Percentiles rank a stretch among this genome's conserved stretches.
These are phyloP conservation scores for Rhodofomes roseus DNA, from an alignment of 1,284 basidiomycete species.

Conservation along the genomic window DNA sequence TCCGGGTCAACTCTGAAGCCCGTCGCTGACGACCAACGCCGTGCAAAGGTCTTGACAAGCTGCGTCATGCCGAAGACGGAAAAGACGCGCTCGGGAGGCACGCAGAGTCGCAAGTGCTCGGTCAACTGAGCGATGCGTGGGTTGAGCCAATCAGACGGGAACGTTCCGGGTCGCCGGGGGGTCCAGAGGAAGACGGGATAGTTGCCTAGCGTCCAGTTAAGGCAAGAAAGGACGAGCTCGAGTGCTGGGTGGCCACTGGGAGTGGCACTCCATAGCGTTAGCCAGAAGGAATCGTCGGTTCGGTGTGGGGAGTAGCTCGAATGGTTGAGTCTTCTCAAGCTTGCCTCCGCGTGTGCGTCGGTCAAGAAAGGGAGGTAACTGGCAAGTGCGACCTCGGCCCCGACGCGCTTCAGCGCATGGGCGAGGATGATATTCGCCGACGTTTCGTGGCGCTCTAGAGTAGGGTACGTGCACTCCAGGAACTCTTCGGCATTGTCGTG, in stretches of 20 bases:
- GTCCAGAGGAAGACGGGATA: constrained; percentile 54
- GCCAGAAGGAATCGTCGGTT: constrained; percentile 38
- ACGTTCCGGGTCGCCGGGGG: constrained; percentile 24
- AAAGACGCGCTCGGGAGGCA: constrained; percentile 42
- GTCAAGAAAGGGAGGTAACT: constrained; percentile 35
- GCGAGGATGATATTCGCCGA: constrained; percentile 52
- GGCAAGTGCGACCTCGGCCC: constrained; percentile 34
- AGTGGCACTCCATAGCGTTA: constrained; percentile 44
- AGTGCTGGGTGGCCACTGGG: constrained; percentile 31
- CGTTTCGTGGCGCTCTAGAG: constrained; percentile 39
- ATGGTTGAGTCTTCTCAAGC: constrained; percentile 18
- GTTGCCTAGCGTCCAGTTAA: constrained; percentile 39
- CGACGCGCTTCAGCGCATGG: constrained; percentile 43
- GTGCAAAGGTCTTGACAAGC: constrained; percentile 36
- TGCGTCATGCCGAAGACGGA: constrained; percentile 40
- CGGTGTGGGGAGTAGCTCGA: constrained; percentile 18
- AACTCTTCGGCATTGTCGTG: constrained; percentile 41
- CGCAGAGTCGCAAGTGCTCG: constrained; percentile 33
- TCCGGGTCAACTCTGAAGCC: constrained; percentile 30
- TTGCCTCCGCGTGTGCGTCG: constrained; percentile 30
- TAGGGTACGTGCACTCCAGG: constrained; percentile 39
- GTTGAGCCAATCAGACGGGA: constrained; percentile 32
- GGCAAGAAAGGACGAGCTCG: constrained; percentile 47
- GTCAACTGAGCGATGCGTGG: constrained; percentile 34
- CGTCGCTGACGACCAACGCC: constrained; percentile 35